phyloP scores from a whole-genome alignment of 805 yeast genomes.

The Isabelozyma rhagii region DNA sequence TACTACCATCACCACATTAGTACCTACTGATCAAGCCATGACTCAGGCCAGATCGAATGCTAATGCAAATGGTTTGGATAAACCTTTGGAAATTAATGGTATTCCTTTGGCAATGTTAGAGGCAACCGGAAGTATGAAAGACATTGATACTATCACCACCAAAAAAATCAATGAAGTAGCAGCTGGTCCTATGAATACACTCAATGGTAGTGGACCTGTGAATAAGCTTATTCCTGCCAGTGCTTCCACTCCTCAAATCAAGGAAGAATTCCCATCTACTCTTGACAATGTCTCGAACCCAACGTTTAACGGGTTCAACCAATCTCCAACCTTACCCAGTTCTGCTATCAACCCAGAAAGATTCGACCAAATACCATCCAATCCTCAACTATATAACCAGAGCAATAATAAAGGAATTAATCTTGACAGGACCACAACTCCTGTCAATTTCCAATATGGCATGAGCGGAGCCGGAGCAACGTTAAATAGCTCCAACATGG shows the following conservation, averaged over 20 bases:
- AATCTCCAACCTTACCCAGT: slow-evolving; percentile 1
- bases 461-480: not conserved
- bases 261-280: not conserved
- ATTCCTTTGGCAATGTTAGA: slow-evolving; percentile 70
- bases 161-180: not conserved
- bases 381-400: slow-evolving; percentile 3
- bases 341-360: slow-evolving; percentile 2
- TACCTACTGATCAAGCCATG: slow-evolving; percentile 80
- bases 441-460: slow-evolving; percentile 4
- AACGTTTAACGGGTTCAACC: not conserved
- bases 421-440: not conserved
- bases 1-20: slow-evolving; percentile 83
- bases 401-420: not conserved
- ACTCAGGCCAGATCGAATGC: slow-evolving; percentile 56
- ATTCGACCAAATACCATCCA: slow-evolving; percentile 2
- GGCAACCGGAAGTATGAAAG: slow-evolving; percentile 68
- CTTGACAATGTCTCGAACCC: not conserved
- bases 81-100: slow-evolving; percentile 62
- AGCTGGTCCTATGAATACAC: not conserved
- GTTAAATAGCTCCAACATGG: not conserved
- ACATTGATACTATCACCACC: slow-evolving; percentile 7
- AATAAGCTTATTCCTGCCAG: not conserved
- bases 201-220: not conserved
- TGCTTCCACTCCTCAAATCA: not conserved
- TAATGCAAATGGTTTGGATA: slow-evolving; percentile 52